Base-by-base conservation (phyloP, 345 rosid genomes). In the Eucalyptus victrix region DNA sequence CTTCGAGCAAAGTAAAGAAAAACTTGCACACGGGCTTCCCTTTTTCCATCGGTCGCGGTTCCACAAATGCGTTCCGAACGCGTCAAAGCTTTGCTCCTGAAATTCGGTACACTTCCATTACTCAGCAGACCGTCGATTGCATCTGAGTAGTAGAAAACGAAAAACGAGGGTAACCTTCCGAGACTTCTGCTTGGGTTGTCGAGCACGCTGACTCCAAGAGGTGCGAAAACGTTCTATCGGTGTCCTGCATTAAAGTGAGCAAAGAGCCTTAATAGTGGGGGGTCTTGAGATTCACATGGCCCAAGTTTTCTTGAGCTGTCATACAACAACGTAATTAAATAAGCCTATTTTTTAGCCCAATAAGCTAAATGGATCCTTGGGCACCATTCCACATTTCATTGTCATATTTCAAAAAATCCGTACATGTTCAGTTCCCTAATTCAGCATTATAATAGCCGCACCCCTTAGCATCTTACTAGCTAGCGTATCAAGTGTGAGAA, bases 201-300 rank as follows among this genome's bases (percentile, higher is more conserved):
- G 96, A 94, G 94, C 94, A 91, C 88, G 94, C 95, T 24, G 95
- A 96, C 90, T 89, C 95, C 58, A 92, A 89, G 89, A 90, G 93
- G 89, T 89, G 90, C 44, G 32, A 60, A 40, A 49, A 88, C 69
- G 44, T 86, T 91, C 91, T 65, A 87, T 37, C 45, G 83, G 87
- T 90, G 86, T 91, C 95, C 95, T 94, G 88, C 90, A 49, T 72
- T 87, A 88, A 56, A 65, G 80, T 69, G 80, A 69, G 42, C 80
- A 69, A 32, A 69, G 28, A 72, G 83, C 28, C 28, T 37, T 37
- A 72, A 19, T 37, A 37, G 15, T 19, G 83, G 83, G 45, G 45
- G 37, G 37, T 65, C 34, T 65, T 19, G 44, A 72, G 83, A 72
- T 72, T 72, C 83, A 11, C 83, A 3, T 72, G 83, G 83, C 83